Evolutionary conservation across 2,329 filamentous ascomycete species (phyloP).

Genomic region (Fusarium fujikuroi): DNA sequence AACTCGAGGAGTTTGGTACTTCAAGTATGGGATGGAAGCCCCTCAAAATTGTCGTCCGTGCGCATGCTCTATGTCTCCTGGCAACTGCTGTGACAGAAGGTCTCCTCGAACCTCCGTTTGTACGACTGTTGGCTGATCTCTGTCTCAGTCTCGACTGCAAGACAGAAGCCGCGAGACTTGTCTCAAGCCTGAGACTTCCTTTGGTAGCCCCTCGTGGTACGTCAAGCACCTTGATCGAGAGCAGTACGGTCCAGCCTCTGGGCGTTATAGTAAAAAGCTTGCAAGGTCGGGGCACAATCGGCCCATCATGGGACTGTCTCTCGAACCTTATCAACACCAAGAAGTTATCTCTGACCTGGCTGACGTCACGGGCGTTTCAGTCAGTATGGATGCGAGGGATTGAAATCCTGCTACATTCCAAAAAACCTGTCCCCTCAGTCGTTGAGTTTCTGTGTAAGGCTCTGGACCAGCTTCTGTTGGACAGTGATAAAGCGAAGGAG

Average conservation of each 20-base stretch:
- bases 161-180: constrained; percentile 46
- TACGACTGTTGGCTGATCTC: constrained; percentile 45
- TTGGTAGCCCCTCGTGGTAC: constrained; percentile 31
- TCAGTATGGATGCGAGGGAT: constrained; percentile 43
- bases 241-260: constrained; percentile 37
- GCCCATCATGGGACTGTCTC: constrained; percentile 40
- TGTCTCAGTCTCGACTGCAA: constrained; percentile 43
- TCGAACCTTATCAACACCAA: constrained; percentile 33
- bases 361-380: constrained; percentile 41
- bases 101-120: constrained; percentile 45
- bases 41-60: constrained; percentile 48
- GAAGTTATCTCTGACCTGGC: constrained; percentile 39
- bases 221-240: constrained; percentile 29
- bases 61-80: constrained; percentile 47
- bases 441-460: constrained; percentile 40
- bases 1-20: constrained; percentile 49
- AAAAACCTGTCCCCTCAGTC: constrained; percentile 34
- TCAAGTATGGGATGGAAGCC: constrained; percentile 48
- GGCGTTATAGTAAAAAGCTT: constrained; percentile 30
- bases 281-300: constrained; percentile 2
- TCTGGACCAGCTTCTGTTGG: constrained; percentile 37
- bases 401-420: constrained; percentile 40
- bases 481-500: not conserved
- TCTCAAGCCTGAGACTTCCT: constrained; percentile 22
- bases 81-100: constrained; percentile 46